Conservation (phyloP, 805 yeast species). For the Tetrapisispora phaffii region DNA sequence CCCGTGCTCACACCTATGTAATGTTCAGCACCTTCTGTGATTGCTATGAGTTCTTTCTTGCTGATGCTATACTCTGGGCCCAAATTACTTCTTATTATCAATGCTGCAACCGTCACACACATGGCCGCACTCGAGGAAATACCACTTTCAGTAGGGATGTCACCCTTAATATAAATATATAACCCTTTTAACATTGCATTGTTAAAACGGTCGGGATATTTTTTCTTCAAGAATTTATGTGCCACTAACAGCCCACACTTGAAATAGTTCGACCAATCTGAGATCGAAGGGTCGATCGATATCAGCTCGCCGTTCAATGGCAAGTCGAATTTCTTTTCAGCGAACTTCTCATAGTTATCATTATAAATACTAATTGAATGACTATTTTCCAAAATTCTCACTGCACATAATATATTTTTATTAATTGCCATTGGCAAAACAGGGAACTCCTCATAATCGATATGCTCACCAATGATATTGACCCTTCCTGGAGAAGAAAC, state of each 20-base stretch:
- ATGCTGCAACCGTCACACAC: constrained; percentile 53
- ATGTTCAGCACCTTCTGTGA: constrained; percentile 60
- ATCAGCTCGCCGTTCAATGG: constrained; percentile 35
- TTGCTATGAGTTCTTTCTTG: constrained; percentile 44
- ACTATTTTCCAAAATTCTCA: constrained; percentile 21
- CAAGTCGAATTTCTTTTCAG: constrained; percentile 30
- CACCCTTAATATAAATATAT: constrained; percentile 47
- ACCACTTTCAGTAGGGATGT: constrained; percentile 66
- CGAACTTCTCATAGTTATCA: constrained; percentile 31
- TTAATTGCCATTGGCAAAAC: constrained; percentile 69
- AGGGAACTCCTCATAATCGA: constrained; percentile 58
- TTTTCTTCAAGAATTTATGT: constrained; percentile 35
- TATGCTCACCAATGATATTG: constrained; percentile 65
- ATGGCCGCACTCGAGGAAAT: constrained; percentile 65
- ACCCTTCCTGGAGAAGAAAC: constrained; percentile 70
- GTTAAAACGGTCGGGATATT: constrained; percentile 23
- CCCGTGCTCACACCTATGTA: constrained; percentile 67
- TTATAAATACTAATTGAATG: constrained; percentile 6
- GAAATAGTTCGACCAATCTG: constrained; percentile 62
- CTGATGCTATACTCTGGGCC: constrained; percentile 29
- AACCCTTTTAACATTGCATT: constrained; percentile 36
- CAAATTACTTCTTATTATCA: constrained; percentile 46
- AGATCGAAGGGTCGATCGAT: constrained; percentile 39
- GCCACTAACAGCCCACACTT: constrained; percentile 58
- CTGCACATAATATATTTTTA: constrained; percentile 50